A percentile compares a stretch with the other conserved stretches of the same genome.
Evolutionary conservation across 2,329 filamentous ascomycete species (phyloP).

Genomic region (Cercospora canescens): DNA sequence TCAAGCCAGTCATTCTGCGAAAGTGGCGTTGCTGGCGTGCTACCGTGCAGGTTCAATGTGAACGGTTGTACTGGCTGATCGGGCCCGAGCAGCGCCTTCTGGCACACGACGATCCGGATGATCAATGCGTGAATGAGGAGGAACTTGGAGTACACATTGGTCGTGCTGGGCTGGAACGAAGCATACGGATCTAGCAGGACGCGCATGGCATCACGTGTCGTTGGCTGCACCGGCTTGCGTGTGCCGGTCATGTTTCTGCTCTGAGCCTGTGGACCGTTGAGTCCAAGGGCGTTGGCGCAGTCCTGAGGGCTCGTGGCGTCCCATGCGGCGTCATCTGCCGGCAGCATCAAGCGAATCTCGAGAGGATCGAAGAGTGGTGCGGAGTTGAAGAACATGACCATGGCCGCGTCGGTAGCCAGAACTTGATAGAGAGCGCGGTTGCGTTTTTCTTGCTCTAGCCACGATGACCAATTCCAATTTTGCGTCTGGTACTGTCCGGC

Average conservation of each 20-base stretch:
- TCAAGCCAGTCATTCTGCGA: conserved; percentile 61
- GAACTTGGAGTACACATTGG: conserved; percentile 73
- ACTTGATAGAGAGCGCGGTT: conserved; percentile 65
- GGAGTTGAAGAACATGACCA: conserved; percentile 72
- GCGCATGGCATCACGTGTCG: conserved; percentile 62
- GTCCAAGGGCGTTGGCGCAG: conserved; percentile 65
- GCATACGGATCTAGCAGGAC: conserved; percentile 61
- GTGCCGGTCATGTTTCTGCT: conserved; percentile 63
- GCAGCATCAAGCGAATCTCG: conserved; percentile 67
- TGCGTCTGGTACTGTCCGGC: conserved; percentile 50
- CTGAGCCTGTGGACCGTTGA: conserved; percentile 60
- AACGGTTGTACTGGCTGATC: conserved; percentile 30
- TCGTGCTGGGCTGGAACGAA: conserved; percentile 63
- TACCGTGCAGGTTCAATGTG: conserved; percentile 36
- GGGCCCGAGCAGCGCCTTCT: conserved; percentile 41
- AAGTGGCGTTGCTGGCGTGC: conserved; percentile 57
- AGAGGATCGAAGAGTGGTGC: conserved; percentile 62
- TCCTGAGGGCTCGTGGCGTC: conserved; percentile 61
- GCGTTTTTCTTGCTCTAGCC: conserved; percentile 71
- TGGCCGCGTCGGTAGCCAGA: conserved; percentile 63
- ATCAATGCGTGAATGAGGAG: conserved; percentile 70
- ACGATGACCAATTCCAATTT: conserved; percentile 64
- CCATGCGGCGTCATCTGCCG: conserved; percentile 73
- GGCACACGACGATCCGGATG: conserved; percentile 59
- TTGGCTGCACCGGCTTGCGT: conserved; percentile 63